These are phyloP conservation scores for Pleurotus citrinopileatus DNA, from an alignment of 768 basidiomycete genomes.

Conservation along the genomic window DNA sequence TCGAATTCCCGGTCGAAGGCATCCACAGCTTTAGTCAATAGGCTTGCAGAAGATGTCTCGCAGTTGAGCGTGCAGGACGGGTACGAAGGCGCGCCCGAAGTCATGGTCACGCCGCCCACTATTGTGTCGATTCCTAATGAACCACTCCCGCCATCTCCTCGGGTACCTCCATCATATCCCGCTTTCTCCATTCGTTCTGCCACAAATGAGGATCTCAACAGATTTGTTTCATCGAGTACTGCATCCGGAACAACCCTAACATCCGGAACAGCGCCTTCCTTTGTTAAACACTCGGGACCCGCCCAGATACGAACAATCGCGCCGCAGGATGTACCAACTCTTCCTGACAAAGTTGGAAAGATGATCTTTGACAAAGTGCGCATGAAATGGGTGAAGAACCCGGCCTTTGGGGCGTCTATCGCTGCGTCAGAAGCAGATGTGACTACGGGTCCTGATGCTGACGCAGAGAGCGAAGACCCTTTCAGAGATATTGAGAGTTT, in stretches of 20 bases:
- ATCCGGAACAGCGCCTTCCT: constrained; percentile 72
- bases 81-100: neutral
- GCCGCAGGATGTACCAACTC: constrained; percentile 69
- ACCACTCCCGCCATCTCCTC: constrained; percentile 24
- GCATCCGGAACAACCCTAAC: constrained; percentile 74
- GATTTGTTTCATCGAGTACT: constrained; percentile 89
- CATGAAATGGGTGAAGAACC: constrained; percentile 83
- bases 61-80: constrained; percentile 22
- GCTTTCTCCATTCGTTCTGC: constrained; percentile 49
- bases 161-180: constrained; percentile 43
- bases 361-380: constrained; percentile 84
- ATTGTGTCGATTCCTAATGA: constrained; percentile 19
- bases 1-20: neutral
- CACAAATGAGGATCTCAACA: constrained; percentile 73
- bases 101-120: constrained; percentile 15
- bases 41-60: constrained; percentile 25
- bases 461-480: constrained; percentile 75
- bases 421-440: constrained; percentile 23
- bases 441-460: constrained; percentile 29
- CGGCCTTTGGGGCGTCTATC: constrained; percentile 27
- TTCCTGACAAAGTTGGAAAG: constrained; percentile 79
- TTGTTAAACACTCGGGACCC: constrained; percentile 80
- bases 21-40: neutral
- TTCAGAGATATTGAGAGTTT: constrained; percentile 91
- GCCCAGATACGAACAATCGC: constrained; percentile 78